Percentiles rank a stretch among this genome's conserved stretches.
Evolutionary conservation across 495 filamentous ascomycete species (phyloP).

Genomic region (Talaromyces trachyspermus): DNA sequence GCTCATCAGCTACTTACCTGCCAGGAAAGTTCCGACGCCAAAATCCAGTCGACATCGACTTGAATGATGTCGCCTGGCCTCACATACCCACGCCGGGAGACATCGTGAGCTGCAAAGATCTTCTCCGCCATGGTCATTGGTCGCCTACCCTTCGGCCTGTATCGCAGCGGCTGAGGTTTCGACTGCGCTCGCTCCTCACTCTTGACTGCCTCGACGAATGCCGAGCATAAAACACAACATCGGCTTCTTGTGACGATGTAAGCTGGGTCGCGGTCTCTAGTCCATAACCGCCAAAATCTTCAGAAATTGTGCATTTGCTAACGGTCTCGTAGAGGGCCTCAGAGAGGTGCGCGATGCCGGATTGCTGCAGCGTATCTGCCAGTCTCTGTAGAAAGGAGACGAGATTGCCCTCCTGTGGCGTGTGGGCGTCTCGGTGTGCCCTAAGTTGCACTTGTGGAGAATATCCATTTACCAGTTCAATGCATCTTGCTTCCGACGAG

Average conservation of each 20-base stretch:
- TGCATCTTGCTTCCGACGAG: too few species aligned
- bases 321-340: background rate
- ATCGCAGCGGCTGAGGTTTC: background rate
- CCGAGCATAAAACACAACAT: conserved; percentile 6
- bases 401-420: too few species aligned
- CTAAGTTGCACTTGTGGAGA: too few species aligned
- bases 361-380: conserved; percentile 32
- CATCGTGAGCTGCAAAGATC: conserved; percentile 22
- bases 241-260: background rate
- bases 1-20: background rate
- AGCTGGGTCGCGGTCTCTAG: background rate
- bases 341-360: too few species aligned
- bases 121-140: conserved; percentile 1
- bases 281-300: conserved; percentile 7
- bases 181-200: background rate
- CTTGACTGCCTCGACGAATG: conserved; percentile 2
- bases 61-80: conserved; percentile 24
- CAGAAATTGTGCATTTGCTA: background rate
- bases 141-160: background rate
- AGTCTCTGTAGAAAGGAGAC: too few species aligned
- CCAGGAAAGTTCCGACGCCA: conserved; percentile 14
- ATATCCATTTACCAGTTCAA: too few species aligned
- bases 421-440: too few species aligned
- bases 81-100: conserved; percentile 20
- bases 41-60: conserved; percentile 28